phyloP scores from a whole-genome alignment of 805 yeast species.

The Saccharomycopsis fermentans region DNA sequence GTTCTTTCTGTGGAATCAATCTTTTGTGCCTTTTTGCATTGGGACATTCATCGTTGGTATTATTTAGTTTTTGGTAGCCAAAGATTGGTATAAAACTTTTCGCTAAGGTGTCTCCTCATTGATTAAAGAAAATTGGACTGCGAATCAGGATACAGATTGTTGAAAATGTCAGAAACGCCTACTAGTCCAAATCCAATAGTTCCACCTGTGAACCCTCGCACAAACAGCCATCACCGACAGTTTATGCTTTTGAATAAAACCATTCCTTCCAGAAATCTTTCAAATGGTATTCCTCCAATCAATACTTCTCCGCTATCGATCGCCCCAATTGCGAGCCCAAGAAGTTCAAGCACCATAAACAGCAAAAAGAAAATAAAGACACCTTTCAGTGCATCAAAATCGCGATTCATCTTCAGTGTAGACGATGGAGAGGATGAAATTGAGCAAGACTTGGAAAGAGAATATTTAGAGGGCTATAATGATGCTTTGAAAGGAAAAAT shows the following conservation, averaged over 20 bases:
- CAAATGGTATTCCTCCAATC: not conserved
- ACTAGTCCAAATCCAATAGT: not conserved
- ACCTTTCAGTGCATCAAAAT: constrained; percentile 12
- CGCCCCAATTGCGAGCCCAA: not conserved
- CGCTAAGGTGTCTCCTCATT: no score
- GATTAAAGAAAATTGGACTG: no score
- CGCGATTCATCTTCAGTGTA: constrained; percentile 48
- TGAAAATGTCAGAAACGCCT: not conserved
- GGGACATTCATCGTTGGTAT: no score
- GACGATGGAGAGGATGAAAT: constrained; percentile 75
- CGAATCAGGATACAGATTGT: not conserved
- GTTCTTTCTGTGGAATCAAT: no score
- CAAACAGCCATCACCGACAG: constrained; percentile 7
- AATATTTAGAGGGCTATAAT: constrained; percentile 61
- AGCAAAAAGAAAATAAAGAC: constrained; percentile 10
- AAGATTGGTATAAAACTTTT: no score
- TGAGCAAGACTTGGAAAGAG: constrained; percentile 46
- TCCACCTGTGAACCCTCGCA: not conserved
- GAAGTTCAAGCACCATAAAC: constrained; percentile 1
- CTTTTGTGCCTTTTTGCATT: no score
- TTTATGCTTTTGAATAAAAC: constrained; percentile 13
- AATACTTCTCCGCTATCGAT: not conserved
- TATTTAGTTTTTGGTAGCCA: no score
- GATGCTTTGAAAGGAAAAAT: constrained; percentile 52
- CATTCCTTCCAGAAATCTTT: constrained; percentile 1